Base-by-base conservation (phyloP, 352 stramenopile species). In the Globisporangium barbulae region DNA sequence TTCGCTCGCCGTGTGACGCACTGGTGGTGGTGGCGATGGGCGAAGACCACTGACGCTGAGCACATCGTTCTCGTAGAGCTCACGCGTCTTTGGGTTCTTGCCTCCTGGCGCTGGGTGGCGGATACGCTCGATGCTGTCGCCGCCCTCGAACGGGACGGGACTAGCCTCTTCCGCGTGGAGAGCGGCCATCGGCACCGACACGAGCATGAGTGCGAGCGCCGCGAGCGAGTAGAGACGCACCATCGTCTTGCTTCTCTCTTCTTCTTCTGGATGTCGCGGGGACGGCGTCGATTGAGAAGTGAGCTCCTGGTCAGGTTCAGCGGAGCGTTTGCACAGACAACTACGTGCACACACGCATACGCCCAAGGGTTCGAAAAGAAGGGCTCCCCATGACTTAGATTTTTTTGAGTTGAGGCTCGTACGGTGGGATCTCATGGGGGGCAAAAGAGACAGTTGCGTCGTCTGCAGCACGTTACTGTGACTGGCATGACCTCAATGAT, bases 131-230 rank as follows among this genome's bases (percentile, higher is more conserved):
- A 39, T 39, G 8, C 13, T 47, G 41, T 21, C 13, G 0, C 17
- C 41, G 17, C 33, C 33, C 33, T 47, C 41, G 41, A 47, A 17
- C 15, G 41, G 17, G 41, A 47, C 13, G 33, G 33, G 2, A 3
- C 8, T 13, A 8, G 33, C 10, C n/a, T 59, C 31, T 8, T 22
- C 28, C 25, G 37, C 37, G 54, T 63, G 42, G 13, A 48, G 31
- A 42, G 5, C 22, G 10, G 57, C 21, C n/a, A 41, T 52, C 5
- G 45, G 22, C 7, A 52, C 21, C 31, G 57, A 50, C 12, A 48
- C 57, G 30, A 63, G 44, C 12, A 37, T 22, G 21, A 63, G 44
- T 44, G 44, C 45, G 31, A 63, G 42, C 22, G 35, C n/a, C 21
- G 57, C 21, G 44, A 63, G 31, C 10, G 12, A 21, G 30, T 28